These are phyloP conservation scores for Colletotrichum phormii DNA, from an alignment of 2,329 filamentous ascomycete species.

Conservation along the genomic window DNA sequence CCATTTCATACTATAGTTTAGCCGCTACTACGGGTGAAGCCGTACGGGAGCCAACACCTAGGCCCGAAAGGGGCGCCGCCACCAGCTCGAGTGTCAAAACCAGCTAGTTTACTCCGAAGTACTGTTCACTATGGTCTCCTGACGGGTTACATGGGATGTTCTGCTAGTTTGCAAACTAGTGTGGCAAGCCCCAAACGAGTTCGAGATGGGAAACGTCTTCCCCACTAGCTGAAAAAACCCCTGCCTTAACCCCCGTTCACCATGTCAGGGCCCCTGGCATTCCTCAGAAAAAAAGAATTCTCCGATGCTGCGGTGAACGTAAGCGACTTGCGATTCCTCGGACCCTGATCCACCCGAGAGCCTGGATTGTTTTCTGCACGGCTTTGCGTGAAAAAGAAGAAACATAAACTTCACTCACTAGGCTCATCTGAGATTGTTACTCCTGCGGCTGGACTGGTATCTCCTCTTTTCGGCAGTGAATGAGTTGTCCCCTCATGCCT, in stretches of 20 bases:
- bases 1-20: neutral
- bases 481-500: neutral
- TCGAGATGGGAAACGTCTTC: neutral
- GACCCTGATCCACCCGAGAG: neutral
- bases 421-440: neutral
- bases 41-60: neutral
- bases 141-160: neutral
- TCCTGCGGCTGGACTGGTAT: neutral
- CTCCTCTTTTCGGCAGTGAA: neutral
- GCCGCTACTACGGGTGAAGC: neutral
- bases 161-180: neutral
- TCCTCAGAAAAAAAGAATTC: neutral
- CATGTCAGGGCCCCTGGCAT: neutral
- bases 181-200: neutral
- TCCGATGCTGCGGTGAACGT: neutral
- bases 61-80: neutral
- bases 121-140: neutral
- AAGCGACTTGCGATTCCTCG: neutral
- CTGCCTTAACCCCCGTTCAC: neutral
- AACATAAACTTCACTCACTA: neutral
- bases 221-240: neutral
- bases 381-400: neutral
- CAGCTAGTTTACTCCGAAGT: neutral
- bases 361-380: neutral
- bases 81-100: neutral